phyloP scores from a whole-genome alignment of 768 basidiomycete species.

The Lanmaoa rubissima region DNA sequence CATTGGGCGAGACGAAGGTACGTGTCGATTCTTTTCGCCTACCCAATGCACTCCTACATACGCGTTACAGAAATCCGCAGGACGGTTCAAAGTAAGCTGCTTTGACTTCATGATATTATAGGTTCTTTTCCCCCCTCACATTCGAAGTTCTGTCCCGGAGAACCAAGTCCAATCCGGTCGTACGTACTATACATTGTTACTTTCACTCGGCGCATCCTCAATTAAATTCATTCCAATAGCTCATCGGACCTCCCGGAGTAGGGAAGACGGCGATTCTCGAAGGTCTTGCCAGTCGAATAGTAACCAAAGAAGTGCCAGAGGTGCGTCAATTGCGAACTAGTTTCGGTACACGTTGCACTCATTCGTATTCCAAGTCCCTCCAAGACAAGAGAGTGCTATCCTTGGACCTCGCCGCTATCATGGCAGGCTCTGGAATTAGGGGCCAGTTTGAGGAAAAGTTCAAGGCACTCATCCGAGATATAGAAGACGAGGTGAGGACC shows the following conservation, averaged over 20 bases:
- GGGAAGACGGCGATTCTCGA: slow-evolving; percentile 93
- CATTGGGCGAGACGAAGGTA: slow-evolving; percentile 86
- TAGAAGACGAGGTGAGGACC: slow-evolving; percentile 65
- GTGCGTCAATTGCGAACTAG: slow-evolving; percentile 36
- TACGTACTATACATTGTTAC: slow-evolving; percentile 32
- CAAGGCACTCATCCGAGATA: slow-evolving; percentile 85
- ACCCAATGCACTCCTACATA: neutral
- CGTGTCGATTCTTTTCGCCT: neutral
- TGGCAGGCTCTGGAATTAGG: slow-evolving; percentile 89
- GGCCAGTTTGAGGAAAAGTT: slow-evolving; percentile 95
- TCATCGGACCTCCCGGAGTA: slow-evolving; percentile 85
- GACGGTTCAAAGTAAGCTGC: slow-evolving; percentile 78
- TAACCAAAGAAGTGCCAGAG: slow-evolving; percentile 89
- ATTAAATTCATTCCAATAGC: slow-evolving; percentile 34
- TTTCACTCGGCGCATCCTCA: neutral
- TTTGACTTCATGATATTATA: neutral
- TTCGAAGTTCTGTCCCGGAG: slow-evolving; percentile 72
- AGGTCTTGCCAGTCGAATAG: slow-evolving; percentile 83
- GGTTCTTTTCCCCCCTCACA: neutral
- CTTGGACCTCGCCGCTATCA: slow-evolving; percentile 77
- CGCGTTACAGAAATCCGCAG: slow-evolving; percentile 69
- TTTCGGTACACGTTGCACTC: neutral
- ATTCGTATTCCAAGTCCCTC: slow-evolving; percentile 53
- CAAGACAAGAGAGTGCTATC: slow-evolving; percentile 87
- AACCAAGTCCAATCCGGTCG: slow-evolving; percentile 92